Evolutionary conservation across 176 grass and related monocot genomes (phyloP), one percentile per base, ranked within the genome.

Genomic region (Juncus effusus): DNA sequence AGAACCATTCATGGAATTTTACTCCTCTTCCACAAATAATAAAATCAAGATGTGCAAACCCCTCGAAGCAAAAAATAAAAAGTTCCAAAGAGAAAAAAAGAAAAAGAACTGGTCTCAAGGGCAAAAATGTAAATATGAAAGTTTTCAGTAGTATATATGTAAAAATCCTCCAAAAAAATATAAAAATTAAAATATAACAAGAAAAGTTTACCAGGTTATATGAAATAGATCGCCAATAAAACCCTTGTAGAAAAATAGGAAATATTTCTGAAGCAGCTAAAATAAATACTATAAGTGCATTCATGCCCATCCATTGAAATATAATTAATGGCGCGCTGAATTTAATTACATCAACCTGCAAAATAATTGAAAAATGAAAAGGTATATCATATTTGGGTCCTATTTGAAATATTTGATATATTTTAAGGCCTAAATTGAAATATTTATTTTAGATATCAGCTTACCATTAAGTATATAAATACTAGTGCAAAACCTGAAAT

Each of bases 231-330:
- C 16, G 56, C 88, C 94, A 93, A 85, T 89, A 87, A 69, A 92
- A 99, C 11, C 94, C 88, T 76, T 99, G 85, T 62, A 89, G 10
- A 78, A 86, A 72, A n/a, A 81, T 41, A 44, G 88, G 82, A 70
- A 99, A 87, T 13, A 99, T 38, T 74, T 93, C 88, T 44, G 72
- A 79, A 15, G 94, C 88, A 70, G 88, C 88, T 47, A 99, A 78
- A 79, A 99, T 60, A 60, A 82, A 99, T 57, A 92, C 85, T 75
- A 89, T 76, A 56, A 99, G 85, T 6, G 83, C 94, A 63, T 99
- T 93, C 94, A 99, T 86, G 66, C 88, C 83, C 85, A 89, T 87
- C 94, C 94, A 93, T 60, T 93, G 85, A 77, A 99, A 89, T 59
- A 99, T 64, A 54, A 99, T 67, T n/a, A 99, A 87, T 57, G 88